Percentiles rank a stretch among this genome's conserved stretches.
Conservation (phyloP, 495 filamentous ascomycete species). For the Penicillium steckii region DNA sequence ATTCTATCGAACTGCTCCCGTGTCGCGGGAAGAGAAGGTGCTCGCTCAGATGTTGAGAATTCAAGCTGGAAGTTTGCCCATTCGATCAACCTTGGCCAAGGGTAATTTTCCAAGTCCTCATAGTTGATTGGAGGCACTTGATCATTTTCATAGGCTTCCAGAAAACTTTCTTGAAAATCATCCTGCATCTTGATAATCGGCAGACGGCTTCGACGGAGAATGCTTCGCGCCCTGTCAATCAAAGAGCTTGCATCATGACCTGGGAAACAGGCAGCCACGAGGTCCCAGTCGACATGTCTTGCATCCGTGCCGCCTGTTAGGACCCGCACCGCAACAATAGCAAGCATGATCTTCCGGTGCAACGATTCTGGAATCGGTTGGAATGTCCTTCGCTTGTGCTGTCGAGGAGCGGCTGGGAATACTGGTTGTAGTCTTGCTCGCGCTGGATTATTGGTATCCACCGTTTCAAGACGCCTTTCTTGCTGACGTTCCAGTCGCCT, state of each 20-base stretch:
- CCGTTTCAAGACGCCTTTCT: conserved; percentile 27
- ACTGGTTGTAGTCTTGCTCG: conserved; percentile 5
- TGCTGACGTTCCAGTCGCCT: background rate
- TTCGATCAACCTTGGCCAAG: conserved; percentile 72
- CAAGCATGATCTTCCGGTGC: conserved; percentile 52
- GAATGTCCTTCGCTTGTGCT: conserved; percentile 26
- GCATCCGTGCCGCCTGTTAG: conserved; percentile 70
- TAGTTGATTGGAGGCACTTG: conserved; percentile 71
- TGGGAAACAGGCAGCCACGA: conserved; percentile 66
- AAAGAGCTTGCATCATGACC: conserved; percentile 56
- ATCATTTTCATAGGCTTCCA: conserved; percentile 70
- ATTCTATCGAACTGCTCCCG: conserved; percentile 48
- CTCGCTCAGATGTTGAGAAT: conserved; percentile 34
- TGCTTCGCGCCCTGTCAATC: conserved; percentile 56
- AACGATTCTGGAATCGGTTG: conserved; percentile 24
- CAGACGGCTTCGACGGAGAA: conserved; percentile 57
- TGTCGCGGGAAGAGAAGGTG: conserved; percentile 52
- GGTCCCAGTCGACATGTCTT: conserved; percentile 67
- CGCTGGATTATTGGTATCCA: conserved; percentile 22
- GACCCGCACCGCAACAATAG: conserved; percentile 71
- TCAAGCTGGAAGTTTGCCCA: conserved; percentile 64
- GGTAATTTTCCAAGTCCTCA: conserved; percentile 65
- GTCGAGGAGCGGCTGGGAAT: background rate
- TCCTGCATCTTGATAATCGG: conserved; percentile 66
- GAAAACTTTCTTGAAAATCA: conserved; percentile 75